Evolutionary conservation across 2,329 filamentous ascomycete genomes (phyloP).

Genomic region (Verticillium tricorpus): DNA sequence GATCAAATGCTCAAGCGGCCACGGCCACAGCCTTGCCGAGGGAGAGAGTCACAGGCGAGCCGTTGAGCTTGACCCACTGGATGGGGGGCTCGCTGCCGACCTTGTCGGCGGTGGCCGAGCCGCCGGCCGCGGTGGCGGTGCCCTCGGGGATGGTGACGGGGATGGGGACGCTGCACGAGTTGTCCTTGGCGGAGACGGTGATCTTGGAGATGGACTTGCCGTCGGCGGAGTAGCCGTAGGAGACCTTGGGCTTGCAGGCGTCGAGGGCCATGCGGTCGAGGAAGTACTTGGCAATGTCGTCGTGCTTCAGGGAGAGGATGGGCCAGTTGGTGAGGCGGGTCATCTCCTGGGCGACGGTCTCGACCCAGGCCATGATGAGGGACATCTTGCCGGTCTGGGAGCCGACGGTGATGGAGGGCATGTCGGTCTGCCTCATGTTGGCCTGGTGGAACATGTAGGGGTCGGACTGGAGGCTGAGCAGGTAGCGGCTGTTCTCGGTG

Average conservation of each 20-base stretch:
- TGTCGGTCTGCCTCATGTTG: constrained; percentile 49
- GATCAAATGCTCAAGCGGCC: neutral
- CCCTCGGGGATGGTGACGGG: constrained; percentile 48
- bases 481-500: constrained; percentile 48
- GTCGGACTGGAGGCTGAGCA: constrained; percentile 51
- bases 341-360: constrained; percentile 49
- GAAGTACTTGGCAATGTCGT: constrained; percentile 48
- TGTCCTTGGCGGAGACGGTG: constrained; percentile 42
- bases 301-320: constrained; percentile 21
- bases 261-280: constrained; percentile 49
- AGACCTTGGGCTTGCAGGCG: constrained; percentile 42
- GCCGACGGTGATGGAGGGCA: constrained; percentile 41
- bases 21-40: constrained; percentile 8
- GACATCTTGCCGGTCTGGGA: constrained; percentile 40
- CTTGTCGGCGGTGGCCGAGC: constrained; percentile 40
- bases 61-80: constrained; percentile 41
- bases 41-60: constrained; percentile 37
- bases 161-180: constrained; percentile 45
- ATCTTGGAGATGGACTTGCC: constrained; percentile 42
- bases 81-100: constrained; percentile 50
- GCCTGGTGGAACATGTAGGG: constrained; percentile 61
- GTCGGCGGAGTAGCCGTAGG: constrained; percentile 36
- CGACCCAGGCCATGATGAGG: constrained; percentile 53
- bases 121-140: constrained; percentile 34
- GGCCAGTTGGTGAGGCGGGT: constrained; percentile 37